phyloP scores from a whole-genome alignment of 1,284 basidiomycete species.

The Ustilago loliicola region DNA sequence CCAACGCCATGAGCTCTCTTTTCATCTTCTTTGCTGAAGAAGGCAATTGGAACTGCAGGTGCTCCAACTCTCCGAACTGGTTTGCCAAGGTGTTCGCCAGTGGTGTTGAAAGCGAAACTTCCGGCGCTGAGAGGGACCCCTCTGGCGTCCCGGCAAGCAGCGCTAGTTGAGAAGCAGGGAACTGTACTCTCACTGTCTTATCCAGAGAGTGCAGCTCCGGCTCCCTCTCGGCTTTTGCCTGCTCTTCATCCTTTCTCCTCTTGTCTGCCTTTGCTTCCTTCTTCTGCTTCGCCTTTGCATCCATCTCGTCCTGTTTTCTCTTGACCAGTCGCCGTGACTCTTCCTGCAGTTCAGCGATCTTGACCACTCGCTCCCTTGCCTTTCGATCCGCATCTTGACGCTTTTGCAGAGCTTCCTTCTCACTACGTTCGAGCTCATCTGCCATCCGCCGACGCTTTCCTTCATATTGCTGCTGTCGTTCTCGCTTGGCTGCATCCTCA shows the following conservation, averaged over 20 bases:
- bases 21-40: slow-evolving; percentile 44
- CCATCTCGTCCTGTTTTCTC: slow-evolving; percentile 39
- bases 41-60: slow-evolving; percentile 45
- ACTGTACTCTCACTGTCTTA: slow-evolving; percentile 56
- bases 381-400: slow-evolving; percentile 72
- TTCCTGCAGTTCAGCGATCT: slow-evolving; percentile 43
- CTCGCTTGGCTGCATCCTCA: slow-evolving; percentile 79
- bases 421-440: slow-evolving; percentile 85
- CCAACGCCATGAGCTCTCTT: slow-evolving; percentile 56
- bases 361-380: slow-evolving; percentile 22
- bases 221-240: slow-evolving; percentile 22
- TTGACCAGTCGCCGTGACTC: slow-evolving; percentile 52
- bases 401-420: slow-evolving; percentile 78
- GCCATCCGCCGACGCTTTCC: slow-evolving; percentile 83
- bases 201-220: slow-evolving; percentile 56
- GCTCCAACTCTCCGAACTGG: slow-evolving; percentile 54
- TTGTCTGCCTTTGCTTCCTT: slow-evolving; percentile 18
- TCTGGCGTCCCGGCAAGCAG: slow-evolving; percentile 26
- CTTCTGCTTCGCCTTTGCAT: slow-evolving; percentile 27
- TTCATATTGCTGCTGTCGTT: slow-evolving; percentile 82
- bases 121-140: slow-evolving; percentile 2
- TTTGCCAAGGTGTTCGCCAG: slow-evolving; percentile 35
- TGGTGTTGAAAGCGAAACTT: slow-evolving; percentile 38
- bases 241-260: slow-evolving; percentile 28
- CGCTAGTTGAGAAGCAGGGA: slow-evolving; percentile 51